Percentiles rank a stretch among this genome's conserved stretches.
phyloP scores from a whole-genome alignment of 306 rosid species.

The Neltuma alba region DNA sequence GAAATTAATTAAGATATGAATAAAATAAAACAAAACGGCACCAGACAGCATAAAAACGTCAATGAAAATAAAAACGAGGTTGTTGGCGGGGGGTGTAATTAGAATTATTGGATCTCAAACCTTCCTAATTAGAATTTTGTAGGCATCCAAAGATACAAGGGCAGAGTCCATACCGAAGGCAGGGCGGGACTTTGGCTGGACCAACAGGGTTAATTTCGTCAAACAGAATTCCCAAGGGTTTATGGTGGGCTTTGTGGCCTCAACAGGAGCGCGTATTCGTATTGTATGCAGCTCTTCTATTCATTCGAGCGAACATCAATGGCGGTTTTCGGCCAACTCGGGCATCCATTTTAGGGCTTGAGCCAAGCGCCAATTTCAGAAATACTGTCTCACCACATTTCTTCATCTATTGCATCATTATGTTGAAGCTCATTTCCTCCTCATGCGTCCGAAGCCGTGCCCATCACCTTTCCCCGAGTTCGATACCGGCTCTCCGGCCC shows the following conservation, averaged over 20 bases:
- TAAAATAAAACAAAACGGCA: not conserved
- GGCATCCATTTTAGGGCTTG: conserved; percentile 26
- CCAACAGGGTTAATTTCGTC: conserved; percentile 33
- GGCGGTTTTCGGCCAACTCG: conserved; percentile 46
- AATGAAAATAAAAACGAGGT: not conserved
- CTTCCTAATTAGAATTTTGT: no score
- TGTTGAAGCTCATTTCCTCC: conserved; percentile 82
- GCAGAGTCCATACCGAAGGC: not conserved
- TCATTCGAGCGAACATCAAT: conserved; percentile 37
- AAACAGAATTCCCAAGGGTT: conserved; percentile 51
- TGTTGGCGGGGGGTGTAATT: no score
- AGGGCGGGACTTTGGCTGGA: not conserved
- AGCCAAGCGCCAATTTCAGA: conserved; percentile 20
- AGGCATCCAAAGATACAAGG: no score
- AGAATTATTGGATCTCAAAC: not conserved
- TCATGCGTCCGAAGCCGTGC: conserved; percentile 45
- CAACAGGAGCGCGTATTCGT: not conserved
- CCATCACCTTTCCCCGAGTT: conserved; percentile 47
- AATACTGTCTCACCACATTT: not conserved
- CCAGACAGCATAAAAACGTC: not conserved
- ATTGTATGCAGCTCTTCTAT: not conserved
- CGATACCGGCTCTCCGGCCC: conserved; percentile 47
- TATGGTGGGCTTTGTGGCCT: conserved; percentile 67
- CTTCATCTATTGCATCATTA: conserved; percentile 28
- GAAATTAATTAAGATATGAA: not conserved